Evolutionary conservation across 2,329 filamentous ascomycete genomes (phyloP), one percentile per base, ranked within the genome.

Genomic region (Penicillium sp.): DNA sequence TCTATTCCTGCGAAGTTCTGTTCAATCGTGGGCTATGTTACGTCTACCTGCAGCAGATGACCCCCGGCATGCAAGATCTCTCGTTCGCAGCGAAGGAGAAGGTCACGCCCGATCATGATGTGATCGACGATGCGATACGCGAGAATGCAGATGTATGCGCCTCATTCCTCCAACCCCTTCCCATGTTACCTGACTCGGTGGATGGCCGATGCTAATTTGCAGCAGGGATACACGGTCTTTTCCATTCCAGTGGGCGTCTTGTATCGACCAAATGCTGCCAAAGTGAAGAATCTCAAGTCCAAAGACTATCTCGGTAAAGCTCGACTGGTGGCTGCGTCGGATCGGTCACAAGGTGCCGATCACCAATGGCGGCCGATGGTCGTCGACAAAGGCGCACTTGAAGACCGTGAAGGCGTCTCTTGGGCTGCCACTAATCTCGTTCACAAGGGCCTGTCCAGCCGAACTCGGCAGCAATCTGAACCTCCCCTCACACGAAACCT

Each of bases 271-370:
- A 97, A 96, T 66, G 90, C 95, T 63, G 90, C 93, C 54, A 98
- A 98, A 71, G 93, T 98, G 57, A 94, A 94, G 72, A 98, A 98
- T 64, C 76, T 98, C 62, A 95, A 96, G 76, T 88, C 90, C 24
- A 97, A 97, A 68, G 90, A 98, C 66, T 98, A 98, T 62, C 82
- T 98, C 3, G 93, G 93, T 52, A 96, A 96, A 70, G 90, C 93
- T n/a, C 82, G 89, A 51, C 76, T 98, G 32, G 88, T 98, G 7
- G 93, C 93, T 25, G 87, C 90, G 26, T 88, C 88, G 1, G 89
- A 95, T 62, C 80, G 85, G 47, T 74, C 80, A 55, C 91, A 59
- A 36, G 49, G 48, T 7, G 45, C 54, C 90, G 68, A 85, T 83
- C 26, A 93, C 88, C 61, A 91, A 86, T 39, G 88, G 88, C 39